phyloP scores from a whole-genome alignment of 2,329 filamentous ascomycete species.

The Pseudopyrenochaeta lycopersici region DNA sequence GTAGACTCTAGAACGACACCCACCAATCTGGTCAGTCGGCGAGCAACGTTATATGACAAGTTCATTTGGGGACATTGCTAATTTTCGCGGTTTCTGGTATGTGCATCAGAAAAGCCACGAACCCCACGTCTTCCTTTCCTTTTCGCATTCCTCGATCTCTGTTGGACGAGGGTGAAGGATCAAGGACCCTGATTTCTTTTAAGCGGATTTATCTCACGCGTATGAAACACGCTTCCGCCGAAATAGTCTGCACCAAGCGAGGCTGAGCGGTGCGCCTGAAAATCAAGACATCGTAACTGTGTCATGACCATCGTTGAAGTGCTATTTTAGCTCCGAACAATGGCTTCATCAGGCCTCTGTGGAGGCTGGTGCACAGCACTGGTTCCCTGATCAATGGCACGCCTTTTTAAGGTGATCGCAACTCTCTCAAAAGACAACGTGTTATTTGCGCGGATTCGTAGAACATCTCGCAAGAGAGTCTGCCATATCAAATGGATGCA shows the following conservation, averaged over 20 bases:
- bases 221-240: constrained; percentile 3
- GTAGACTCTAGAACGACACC: too few relatives aligned
- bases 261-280: constrained; percentile 3
- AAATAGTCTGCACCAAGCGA: background rate
- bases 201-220: background rate
- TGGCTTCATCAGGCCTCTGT: too few relatives aligned
- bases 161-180: background rate
- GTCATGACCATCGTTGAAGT: background rate
- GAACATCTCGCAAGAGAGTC: too few relatives aligned
- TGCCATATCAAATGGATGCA: too few relatives aligned
- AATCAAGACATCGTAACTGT: background rate
- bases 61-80: background rate
- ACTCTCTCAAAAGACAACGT: too few relatives aligned
- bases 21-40: background rate
- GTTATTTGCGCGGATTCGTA: too few relatives aligned
- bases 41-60: background rate
- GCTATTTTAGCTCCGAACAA: background rate
- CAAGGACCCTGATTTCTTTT: background rate
- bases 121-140: background rate
- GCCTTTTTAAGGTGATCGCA: too few relatives aligned
- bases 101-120: background rate
- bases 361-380: too few relatives aligned
- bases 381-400: too few relatives aligned
- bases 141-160: background rate
- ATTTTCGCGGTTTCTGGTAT: background rate